Evolutionary conservation across 2,329 filamentous ascomycete species (phyloP), one percentile per base, ranked within the genome.

Genomic region (Diaporthe citrichinensis): DNA sequence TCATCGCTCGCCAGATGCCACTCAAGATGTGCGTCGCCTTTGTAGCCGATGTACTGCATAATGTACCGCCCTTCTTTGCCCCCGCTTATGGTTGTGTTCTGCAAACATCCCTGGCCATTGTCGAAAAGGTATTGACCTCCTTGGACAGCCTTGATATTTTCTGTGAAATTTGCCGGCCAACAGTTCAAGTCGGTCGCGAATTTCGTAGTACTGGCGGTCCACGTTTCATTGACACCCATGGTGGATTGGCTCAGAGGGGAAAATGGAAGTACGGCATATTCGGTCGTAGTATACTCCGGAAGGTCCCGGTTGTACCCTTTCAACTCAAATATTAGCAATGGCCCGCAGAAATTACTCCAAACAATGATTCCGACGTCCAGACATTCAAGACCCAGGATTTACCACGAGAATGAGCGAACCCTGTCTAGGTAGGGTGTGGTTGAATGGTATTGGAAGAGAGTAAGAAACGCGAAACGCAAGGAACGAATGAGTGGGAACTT

Each of bases 181-280:
- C 87, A 88, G 0, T 78, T 75, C 0, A 88, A 41, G 0, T 85
- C 81, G 0, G 86, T 87, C 25, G 79, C 84, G 0, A 83, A 74
- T 6, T 82, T 83, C 0, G 81, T 84, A 0, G 81, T 81, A 0
- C 76, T 76, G 2, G 79, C 80, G 0, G 83, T 84, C 76, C 78
- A 79, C 5, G 82, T 84, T 0, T 79, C 77, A 0, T 75, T 28
- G 2, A 78, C 28, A 1, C 65, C 15, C 1, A 68, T 44, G 0
- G 55, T 51, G 3, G 73, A 20, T 1, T 76, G 59, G 0, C 78
- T 17, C 0, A 75, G n/a, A 0, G 82, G 77, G 1, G 80, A 78
- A 62, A 90, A 90, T 0, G 89, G 88, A 0, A 86, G 80, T 0
- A 89, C 71, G 0, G 85, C 84, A 34, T 85, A 88, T 0, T 88